These are phyloP conservation scores for Trypanosoma congolense DNA, from an alignment of 208 protist genomes.

Conservation along the genomic window DNA sequence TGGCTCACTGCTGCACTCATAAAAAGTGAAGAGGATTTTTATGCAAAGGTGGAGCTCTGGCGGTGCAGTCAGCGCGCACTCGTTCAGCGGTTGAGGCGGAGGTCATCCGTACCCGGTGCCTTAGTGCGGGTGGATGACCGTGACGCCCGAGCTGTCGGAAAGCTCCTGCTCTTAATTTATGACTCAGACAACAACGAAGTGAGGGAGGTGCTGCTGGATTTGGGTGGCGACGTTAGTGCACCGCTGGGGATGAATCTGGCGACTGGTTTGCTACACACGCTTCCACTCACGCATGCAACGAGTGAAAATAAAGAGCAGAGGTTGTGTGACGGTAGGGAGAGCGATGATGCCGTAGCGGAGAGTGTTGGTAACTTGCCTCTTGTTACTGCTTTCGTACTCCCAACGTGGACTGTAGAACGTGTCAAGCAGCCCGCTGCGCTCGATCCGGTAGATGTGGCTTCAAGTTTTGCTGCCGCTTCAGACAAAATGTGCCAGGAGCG, in stretches of 20 bases:
- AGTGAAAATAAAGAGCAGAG: no score
- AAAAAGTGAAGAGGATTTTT: constrained; percentile 57
- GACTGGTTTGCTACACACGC: constrained; percentile 61
- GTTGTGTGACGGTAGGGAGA: no score
- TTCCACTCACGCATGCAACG: constrained; percentile 21
- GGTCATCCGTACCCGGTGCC: background rate
- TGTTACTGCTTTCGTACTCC: no score
- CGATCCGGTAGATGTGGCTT: no score
- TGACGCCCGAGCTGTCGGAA: constrained; percentile 26
- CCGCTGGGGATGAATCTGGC: constrained; percentile 68
- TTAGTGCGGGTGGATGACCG: background rate
- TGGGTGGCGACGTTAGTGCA: constrained; percentile 40
- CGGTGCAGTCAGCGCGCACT: constrained; percentile 37
- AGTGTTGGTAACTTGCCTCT: no score
- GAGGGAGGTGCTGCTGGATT: constrained; percentile 63
- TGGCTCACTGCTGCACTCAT: constrained; percentile 58
- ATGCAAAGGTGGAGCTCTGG: constrained; percentile 56
- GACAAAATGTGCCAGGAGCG: no score
- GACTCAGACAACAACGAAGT: constrained; percentile 63
- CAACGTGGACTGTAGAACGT: no score
- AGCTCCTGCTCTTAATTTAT: constrained; percentile 68
- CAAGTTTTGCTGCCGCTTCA: no score
- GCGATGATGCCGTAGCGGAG: no score
- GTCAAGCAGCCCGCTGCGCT: no score
- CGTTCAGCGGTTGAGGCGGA: constrained; percentile 25